Evolutionary conservation across 2,329 filamentous ascomycete species (phyloP).

Genomic region (Stachybotrys chartarum): DNA sequence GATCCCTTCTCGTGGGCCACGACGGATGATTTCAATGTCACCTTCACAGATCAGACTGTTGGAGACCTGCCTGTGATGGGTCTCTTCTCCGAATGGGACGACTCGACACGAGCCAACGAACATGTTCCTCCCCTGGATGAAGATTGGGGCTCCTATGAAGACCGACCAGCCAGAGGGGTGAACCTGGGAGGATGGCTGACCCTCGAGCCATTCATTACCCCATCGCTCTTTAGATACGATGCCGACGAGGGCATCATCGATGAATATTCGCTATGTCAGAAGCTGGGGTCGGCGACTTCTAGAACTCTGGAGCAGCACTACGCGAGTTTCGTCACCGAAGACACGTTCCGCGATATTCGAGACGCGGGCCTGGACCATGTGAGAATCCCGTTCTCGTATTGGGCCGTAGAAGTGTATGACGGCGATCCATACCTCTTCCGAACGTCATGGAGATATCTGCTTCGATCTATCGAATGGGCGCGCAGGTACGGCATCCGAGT

Average conservation of each 20-base stretch:
- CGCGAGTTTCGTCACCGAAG: conserved; percentile 76
- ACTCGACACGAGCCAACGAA: conserved; percentile 68
- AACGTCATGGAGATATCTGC: conserved; percentile 86
- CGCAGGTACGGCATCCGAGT: conserved; percentile 87
- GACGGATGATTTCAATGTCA: conserved; percentile 86
- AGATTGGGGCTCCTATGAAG: conserved; percentile 68
- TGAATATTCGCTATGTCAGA: conserved; percentile 71
- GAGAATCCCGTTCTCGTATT: conserved; percentile 93
- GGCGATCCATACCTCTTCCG: conserved; percentile 82
- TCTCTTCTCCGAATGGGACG: conserved; percentile 77
- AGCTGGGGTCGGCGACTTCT: conserved; percentile 60
- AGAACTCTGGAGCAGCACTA: conserved; percentile 85
- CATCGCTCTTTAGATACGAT: conserved; percentile 75
- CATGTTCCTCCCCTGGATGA: conserved; percentile 73
- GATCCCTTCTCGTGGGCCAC: conserved; percentile 92
- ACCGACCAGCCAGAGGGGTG: conserved; percentile 76
- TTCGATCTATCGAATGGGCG: conserved; percentile 88
- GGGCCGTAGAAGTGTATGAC: conserved; percentile 81
- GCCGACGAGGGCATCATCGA: conserved; percentile 64
- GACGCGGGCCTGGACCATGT: conserved; percentile 91
- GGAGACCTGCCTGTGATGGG: conserved; percentile 90
- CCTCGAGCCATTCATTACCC: conserved; percentile 91
- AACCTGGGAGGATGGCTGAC: conserved; percentile 93
- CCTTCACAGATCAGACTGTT: conserved; percentile 78
- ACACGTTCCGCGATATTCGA: conserved; percentile 77